phyloP scores from a whole-genome alignment of 192 early-diverging fungal genomes.

The Coemansia sp. region DNA sequence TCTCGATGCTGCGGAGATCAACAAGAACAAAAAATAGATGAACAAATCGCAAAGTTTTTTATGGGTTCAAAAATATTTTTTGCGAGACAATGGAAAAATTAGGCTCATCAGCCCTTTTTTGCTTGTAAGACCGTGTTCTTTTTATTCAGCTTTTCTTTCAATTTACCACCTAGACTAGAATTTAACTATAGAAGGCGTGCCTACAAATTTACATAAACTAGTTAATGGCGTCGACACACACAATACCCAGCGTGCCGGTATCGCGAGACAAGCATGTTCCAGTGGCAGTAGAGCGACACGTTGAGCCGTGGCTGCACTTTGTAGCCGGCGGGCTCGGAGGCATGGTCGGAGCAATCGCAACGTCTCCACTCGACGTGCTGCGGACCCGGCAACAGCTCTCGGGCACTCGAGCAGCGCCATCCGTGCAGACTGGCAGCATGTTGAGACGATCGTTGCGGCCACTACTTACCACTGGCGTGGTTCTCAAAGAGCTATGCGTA shows the following conservation, averaged over 20 bases:
- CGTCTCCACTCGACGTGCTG: constrained; percentile 92
- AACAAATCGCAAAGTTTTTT: neutral
- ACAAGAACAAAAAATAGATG: constrained; percentile 10
- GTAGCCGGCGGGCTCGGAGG: constrained; percentile 62
- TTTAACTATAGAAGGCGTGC: neutral
- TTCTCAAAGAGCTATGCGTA: constrained; percentile 61
- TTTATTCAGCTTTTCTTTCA: neutral
- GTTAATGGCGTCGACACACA: neutral
- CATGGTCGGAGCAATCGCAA: constrained; percentile 79
- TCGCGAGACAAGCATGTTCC: constrained; percentile 25
- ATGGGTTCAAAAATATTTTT: neutral
- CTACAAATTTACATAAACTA: neutral
- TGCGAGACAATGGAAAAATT: neutral
- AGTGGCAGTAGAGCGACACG: constrained; percentile 36
- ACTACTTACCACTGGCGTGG: constrained; percentile 19
- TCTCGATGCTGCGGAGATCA: constrained; percentile 58
- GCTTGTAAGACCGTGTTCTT: too few species aligned
- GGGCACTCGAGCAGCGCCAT: constrained; percentile 1
- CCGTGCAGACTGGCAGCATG: neutral
- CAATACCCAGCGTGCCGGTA: neutral
- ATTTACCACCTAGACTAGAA: neutral
- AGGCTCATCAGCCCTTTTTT: neutral
- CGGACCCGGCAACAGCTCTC: constrained; percentile 89
- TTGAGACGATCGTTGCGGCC: constrained; percentile 22
- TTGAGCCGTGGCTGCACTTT: constrained; percentile 53